Conservation (phyloP, 2,329 filamentous ascomycete genomes). For the Ophiostoma novo-ulmi region DNA sequence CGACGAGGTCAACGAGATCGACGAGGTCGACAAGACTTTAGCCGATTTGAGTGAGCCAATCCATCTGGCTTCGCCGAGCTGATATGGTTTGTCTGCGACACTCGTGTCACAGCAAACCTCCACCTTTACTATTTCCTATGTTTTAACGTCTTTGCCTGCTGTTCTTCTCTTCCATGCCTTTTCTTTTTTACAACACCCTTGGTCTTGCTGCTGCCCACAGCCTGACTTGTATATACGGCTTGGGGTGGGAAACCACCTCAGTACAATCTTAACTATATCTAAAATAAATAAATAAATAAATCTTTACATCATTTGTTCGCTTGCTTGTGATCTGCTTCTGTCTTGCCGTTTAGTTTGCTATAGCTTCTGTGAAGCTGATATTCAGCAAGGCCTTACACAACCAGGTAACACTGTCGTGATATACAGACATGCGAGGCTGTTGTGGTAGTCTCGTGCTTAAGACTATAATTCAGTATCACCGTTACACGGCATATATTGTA, state of each 20-base stretch:
- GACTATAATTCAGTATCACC: too few relatives aligned
- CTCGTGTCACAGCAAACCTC: too few relatives aligned
- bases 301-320: not conserved
- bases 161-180: not conserved
- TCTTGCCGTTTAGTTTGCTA: too few relatives aligned
- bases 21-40: not conserved
- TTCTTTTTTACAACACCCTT: not conserved
- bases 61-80: not conserved
- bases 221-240: constrained; percentile 3
- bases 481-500: too few relatives aligned
- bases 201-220: not conserved
- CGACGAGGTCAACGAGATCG: not conserved
- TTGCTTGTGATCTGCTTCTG: not conserved
- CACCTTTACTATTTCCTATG: not conserved
- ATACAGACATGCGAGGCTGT: too few relatives aligned
- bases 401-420: too few relatives aligned
- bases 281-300: not conserved
- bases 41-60: not conserved
- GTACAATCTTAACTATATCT: not conserved
- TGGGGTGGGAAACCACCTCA: not conserved
- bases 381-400: not conserved
- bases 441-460: too few relatives aligned
- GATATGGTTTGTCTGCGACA: not conserved
- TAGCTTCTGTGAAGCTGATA: too few relatives aligned
- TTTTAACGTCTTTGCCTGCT: not conserved